Base-by-base conservation (phyloP, 139 green algal genomes). In the Eudorina sp. region DNA sequence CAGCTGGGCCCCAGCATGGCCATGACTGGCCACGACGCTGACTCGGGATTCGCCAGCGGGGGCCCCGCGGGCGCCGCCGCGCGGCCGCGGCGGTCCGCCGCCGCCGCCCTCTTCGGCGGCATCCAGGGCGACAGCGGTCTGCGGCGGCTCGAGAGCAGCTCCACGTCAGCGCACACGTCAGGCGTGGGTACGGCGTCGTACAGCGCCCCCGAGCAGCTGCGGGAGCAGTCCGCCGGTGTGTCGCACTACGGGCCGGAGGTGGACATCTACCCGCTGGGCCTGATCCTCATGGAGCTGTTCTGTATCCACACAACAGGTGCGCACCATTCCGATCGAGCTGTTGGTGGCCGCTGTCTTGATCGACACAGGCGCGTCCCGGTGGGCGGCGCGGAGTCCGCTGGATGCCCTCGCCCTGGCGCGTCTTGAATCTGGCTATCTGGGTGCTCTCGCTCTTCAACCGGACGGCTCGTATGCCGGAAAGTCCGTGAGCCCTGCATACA, bases 211-310 rank as follows among this genome's bases (percentile, higher is more conserved):
- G 83, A 88, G 83, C 83, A 88, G 46, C 83, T 88, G 8, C 0
- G 64, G 62, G 8, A 73, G 45, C 62, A 29, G 38, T n/a, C 6
- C 0, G 45, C 43, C 11, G 60, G 43, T 4, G 31, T 76, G 66
- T 41, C 48, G 64, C 53, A 48, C 16, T 88, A 88, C 45, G 66
- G 64, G 21, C 48, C 66, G 0, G 66, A 66, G 46, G 82, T 88
- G 45, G 82, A 88, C 66, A 80, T 88, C 46, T 88, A 70, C 36
- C 82, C 82, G 21, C 66, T 88, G 82, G 90, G 90, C 64, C 90
- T 92, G 34, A 92, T 92, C 41, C 86, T 92, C 25, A 91, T 92
- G 85, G 90, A 92, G 81, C 90, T 92, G 27, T 83, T 60, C 25
- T 92, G 90, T 53, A n/a, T 76, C 21, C 88, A 90, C 45, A 23